Percentiles rank a stretch among this genome's conserved stretches.
These are phyloP conservation scores for Podospora anserina DNA, from an alignment of 495 filamentous ascomycete species.

Conservation along the genomic window DNA sequence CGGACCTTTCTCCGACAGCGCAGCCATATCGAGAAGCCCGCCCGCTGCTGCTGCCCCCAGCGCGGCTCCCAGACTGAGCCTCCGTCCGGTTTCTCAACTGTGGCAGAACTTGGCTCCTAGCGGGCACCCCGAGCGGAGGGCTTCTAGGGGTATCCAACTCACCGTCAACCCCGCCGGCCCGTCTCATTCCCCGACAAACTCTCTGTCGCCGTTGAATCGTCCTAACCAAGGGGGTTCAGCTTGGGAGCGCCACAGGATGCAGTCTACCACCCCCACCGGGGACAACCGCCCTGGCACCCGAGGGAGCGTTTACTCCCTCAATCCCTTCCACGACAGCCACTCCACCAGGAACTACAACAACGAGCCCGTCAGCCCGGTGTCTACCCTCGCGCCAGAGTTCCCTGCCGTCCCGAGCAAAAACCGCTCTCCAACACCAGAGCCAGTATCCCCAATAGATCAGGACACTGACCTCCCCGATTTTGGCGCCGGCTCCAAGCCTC, in stretches of 20 bases:
- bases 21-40: constrained; percentile 25
- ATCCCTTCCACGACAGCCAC: constrained; percentile 51
- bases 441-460: constrained; percentile 30
- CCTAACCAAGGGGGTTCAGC: constrained; percentile 30
- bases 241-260: constrained; percentile 39
- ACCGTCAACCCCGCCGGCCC: constrained; percentile 39
- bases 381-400: constrained; percentile 30
- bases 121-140: constrained; percentile 34
- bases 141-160: constrained; percentile 48
- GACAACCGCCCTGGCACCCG: constrained; percentile 42
- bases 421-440: constrained; percentile 29
- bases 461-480: constrained; percentile 29
- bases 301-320: constrained; percentile 44
- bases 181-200: constrained; percentile 21
- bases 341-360: constrained; percentile 26
- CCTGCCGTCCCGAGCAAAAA: constrained; percentile 26
- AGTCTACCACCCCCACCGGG: constrained; percentile 20
- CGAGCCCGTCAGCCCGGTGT: constrained; percentile 30
- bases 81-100: constrained; percentile 86
- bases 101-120: constrained; percentile 59
- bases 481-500: constrained; percentile 39
- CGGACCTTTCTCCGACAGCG: constrained; percentile 43
- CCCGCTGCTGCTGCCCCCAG: constrained; percentile 21
- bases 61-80: constrained; percentile 69
- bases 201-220: constrained; percentile 26